Evolutionary conservation across 2,329 filamentous ascomycete species (phyloP), one percentile per base, ranked within the genome.

Genomic region (Cordyceps militaris): DNA sequence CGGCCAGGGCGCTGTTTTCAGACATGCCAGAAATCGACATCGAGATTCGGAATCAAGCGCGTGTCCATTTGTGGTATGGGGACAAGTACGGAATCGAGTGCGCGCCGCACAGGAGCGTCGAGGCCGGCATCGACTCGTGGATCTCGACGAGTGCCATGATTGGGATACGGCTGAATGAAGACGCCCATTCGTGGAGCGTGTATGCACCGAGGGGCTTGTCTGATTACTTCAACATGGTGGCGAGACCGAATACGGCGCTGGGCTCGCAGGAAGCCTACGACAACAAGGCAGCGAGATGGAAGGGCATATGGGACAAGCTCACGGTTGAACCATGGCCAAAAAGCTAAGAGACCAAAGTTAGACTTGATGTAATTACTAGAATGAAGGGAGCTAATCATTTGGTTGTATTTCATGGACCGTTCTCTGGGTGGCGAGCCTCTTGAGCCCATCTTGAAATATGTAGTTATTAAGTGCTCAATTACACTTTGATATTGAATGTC

Each of bases 11-110:
- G 4, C 53, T 73, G 1, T 73, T 72, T 19, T 63, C 64, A 0
- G 68, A 66, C n/a, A 58, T 71, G 0, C 50, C 64, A 3, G 26
- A 16, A 3, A 61, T 63, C 1, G 66, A 71, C 26, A 66, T 73
- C 1, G 71, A 73, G 59, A 72, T 73, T 14, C 67, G 71, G 14
- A 73, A 73, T 40, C 71, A 73, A 52, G 71, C 71, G 2, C 66
- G 71, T 9, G 71, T 73, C 11, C 71, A 73, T 43, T 60, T 73
- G 0, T 73, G 71, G 71, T 73, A 72, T 21, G 62, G 62, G 50
- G 42, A 65, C 32, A 70, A 68, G 40, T 70, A 68, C 14, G 69
- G 71, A 5, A 58, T 61, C 0, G 61, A 65, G 1, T 72, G 69
- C 26, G 62, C 71, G 0, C 62, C 61, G 11, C 70, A 72, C 14